These are phyloP conservation scores for Skeletonema grethae DNA, from an alignment of 108 stramenopile species.

Conservation along the genomic window DNA sequence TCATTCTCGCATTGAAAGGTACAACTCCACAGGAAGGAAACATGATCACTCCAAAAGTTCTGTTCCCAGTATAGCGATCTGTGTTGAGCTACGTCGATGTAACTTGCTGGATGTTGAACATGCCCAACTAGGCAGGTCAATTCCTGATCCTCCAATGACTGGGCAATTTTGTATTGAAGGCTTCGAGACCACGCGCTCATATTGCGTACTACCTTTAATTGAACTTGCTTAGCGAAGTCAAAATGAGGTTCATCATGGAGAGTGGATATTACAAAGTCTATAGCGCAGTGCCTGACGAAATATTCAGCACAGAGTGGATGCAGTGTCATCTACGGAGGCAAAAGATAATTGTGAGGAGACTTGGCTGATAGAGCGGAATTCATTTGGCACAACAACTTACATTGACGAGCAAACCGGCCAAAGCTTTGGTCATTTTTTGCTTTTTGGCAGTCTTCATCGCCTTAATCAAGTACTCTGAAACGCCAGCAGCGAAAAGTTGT, in stretches of 20 bases:
- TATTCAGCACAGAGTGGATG: slow-evolving; percentile 31
- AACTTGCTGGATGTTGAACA: slow-evolving; percentile 14
- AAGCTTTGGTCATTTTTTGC: slow-evolving; percentile 8
- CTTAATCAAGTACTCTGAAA: slow-evolving; percentile 19
- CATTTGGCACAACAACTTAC: slow-evolving; percentile 3
- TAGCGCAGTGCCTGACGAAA: background rate
- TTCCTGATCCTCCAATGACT: slow-evolving; percentile 4
- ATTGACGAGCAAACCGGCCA: slow-evolving; percentile 37
- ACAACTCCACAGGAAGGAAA: slow-evolving; percentile 12
- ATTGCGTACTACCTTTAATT: slow-evolving; percentile 32
- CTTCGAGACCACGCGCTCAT: slow-evolving; percentile 23
- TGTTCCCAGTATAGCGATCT: slow-evolving; percentile 24
- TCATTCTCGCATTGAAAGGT: slow-evolving; percentile 19
- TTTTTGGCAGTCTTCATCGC: slow-evolving; percentile 7
- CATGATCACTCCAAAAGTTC: slow-evolving; percentile 33
- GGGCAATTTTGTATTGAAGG: slow-evolving; percentile 29
- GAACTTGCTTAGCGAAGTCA: slow-evolving; percentile 12
- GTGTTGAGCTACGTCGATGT: slow-evolving; percentile 4
- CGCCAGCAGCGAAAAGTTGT: slow-evolving; percentile 17
- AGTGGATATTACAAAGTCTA: slow-evolving; percentile 3
- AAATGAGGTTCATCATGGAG: slow-evolving; percentile 14
- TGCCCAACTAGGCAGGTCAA: slow-evolving; percentile 2
- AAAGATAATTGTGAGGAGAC: background rate
- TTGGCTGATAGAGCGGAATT: background rate
- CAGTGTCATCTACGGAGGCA: slow-evolving; percentile 20